A percentile compares a stretch with the other conserved stretches of the same genome.
These are phyloP conservation scores for Cryoendolithus antarcticus DNA, from an alignment of 2,329 filamentous ascomycete genomes.

Conservation along the genomic window DNA sequence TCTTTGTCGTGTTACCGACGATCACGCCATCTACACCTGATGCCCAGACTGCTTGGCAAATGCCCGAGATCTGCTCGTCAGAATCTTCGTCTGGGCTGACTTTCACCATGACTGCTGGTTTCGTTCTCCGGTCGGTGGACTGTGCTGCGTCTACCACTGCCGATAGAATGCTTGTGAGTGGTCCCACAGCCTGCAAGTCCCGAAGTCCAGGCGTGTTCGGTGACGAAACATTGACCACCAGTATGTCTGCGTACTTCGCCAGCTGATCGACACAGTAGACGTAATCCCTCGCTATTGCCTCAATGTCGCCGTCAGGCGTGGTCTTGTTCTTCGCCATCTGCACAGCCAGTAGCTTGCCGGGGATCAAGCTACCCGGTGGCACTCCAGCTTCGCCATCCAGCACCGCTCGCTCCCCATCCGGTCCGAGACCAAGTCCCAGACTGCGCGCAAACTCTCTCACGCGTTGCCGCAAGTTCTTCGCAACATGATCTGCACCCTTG, in stretches of 20 bases:
- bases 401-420: slow-evolving; percentile 55
- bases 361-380: slow-evolving; percentile 65
- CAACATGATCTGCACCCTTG: slow-evolving; percentile 76
- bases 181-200: slow-evolving; percentile 72
- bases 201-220: slow-evolving; percentile 90
- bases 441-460: slow-evolving; percentile 64
- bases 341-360: slow-evolving; percentile 70
- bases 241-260: slow-evolving; percentile 78
- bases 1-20: slow-evolving; percentile 92
- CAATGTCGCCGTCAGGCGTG: slow-evolving; percentile 73
- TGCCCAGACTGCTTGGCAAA: slow-evolving; percentile 70
- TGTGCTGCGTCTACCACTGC: slow-evolving; percentile 73
- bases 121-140: slow-evolving; percentile 54
- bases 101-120: slow-evolving; percentile 89
- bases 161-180: slow-evolving; percentile 65
- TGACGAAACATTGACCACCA: slow-evolving; percentile 97
- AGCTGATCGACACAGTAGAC: slow-evolving; percentile 75
- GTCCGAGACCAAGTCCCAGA: slow-evolving; percentile 52
- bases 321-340: slow-evolving; percentile 96
- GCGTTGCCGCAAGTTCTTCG: slow-evolving; percentile 62
- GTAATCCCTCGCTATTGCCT: slow-evolving; percentile 67
- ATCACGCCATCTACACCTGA: slow-evolving; percentile 91
- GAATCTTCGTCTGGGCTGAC: slow-evolving; percentile 92
- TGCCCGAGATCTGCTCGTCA: slow-evolving; percentile 71
- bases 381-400: slow-evolving; percentile 65